Conservation (phyloP, 345 rosid genomes). For the Bruguiera gymnorhiza region DNA sequence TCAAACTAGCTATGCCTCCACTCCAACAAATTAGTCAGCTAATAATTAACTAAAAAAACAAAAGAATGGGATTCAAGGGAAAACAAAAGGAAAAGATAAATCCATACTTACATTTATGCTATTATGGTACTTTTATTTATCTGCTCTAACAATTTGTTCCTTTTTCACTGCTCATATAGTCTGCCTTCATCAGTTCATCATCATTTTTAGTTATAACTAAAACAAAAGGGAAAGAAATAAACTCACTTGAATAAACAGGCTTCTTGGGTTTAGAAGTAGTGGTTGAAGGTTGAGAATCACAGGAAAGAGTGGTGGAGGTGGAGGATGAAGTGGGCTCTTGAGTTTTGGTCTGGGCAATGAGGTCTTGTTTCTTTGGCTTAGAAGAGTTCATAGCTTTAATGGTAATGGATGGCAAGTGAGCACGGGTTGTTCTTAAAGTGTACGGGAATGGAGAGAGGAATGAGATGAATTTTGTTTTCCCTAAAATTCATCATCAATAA, state of each 20-base stretch:
- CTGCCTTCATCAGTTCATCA: too few relatives aligned
- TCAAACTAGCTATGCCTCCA: too few relatives aligned
- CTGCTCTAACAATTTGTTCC: slow-evolving; percentile 96
- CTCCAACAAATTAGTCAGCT: neutral
- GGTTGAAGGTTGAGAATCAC: slow-evolving; percentile 36
- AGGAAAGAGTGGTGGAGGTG: slow-evolving; percentile 13
- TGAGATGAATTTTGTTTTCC: neutral
- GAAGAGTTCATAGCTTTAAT: slow-evolving; percentile 35
- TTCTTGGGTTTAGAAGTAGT: slow-evolving; percentile 54
- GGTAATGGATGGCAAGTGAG: slow-evolving; percentile 18
- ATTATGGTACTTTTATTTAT: slow-evolving; percentile 84
- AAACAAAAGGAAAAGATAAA: neutral
- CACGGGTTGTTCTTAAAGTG: slow-evolving; percentile 18
- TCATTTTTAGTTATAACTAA: neutral
- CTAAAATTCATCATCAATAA: too few relatives aligned
- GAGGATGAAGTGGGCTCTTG: slow-evolving; percentile 21
- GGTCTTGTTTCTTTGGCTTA: slow-evolving; percentile 51
- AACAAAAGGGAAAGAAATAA: neutral
- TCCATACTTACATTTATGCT: slow-evolving; percentile 61
- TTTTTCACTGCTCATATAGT: slow-evolving; percentile 70
- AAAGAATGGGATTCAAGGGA: neutral
- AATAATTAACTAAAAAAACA: neutral
- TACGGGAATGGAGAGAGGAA: slow-evolving; percentile 29
- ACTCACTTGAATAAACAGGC: slow-evolving; percentile 84
- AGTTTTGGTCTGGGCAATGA: slow-evolving; percentile 27